A percentile compares a stretch with the other conserved stretches of the same genome.
phyloP scores from a whole-genome alignment of 257 asterid species.

The Osmanthus fragrans region DNA sequence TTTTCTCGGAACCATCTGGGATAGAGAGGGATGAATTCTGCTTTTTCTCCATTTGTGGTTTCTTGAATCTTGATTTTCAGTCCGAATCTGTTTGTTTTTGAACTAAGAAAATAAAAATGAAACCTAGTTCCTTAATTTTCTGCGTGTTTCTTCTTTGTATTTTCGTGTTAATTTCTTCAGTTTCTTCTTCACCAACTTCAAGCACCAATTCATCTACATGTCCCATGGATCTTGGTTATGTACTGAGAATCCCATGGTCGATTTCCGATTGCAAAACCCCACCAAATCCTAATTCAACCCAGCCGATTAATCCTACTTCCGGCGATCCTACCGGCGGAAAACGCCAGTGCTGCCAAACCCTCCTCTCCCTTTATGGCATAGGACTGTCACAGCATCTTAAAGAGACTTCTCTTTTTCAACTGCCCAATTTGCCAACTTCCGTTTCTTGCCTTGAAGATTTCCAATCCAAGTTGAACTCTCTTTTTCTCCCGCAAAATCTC shows the following conservation, averaged over 20 bases:
- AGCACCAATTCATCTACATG: conserved; percentile 39
- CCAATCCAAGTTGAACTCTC: conserved; percentile 54
- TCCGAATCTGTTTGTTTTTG: conserved; percentile 9
- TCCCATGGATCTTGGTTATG: conserved; percentile 70
- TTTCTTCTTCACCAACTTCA: not conserved
- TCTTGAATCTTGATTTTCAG: conserved; percentile 14
- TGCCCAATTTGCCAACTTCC: conserved; percentile 67
- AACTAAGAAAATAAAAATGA: conserved; percentile 15
- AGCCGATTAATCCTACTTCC: conserved; percentile 25
- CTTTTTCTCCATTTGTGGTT: not conserved
- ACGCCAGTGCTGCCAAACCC: conserved; percentile 70
- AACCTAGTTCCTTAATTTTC: conserved; percentile 34
- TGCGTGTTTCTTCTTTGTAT: conserved; percentile 24
- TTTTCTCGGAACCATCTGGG: not conserved
- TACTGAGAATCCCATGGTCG: conserved; percentile 64
- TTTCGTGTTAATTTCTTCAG: conserved; percentile 15
- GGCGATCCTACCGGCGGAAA: conserved; percentile 11
- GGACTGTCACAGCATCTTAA: conserved; percentile 60
- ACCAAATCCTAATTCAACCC: conserved; percentile 22
- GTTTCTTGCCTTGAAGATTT: conserved; percentile 69
- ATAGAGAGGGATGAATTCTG: not conserved
- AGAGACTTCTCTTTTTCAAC: conserved; percentile 49
- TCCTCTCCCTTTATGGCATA: conserved; percentile 66
- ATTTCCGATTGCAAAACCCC: conserved; percentile 48
- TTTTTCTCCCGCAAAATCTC: conserved; percentile 50